phyloP scores from a whole-genome alignment of 2,329 filamentous ascomycete species.

The Ascochyta viciae-villosae region DNA sequence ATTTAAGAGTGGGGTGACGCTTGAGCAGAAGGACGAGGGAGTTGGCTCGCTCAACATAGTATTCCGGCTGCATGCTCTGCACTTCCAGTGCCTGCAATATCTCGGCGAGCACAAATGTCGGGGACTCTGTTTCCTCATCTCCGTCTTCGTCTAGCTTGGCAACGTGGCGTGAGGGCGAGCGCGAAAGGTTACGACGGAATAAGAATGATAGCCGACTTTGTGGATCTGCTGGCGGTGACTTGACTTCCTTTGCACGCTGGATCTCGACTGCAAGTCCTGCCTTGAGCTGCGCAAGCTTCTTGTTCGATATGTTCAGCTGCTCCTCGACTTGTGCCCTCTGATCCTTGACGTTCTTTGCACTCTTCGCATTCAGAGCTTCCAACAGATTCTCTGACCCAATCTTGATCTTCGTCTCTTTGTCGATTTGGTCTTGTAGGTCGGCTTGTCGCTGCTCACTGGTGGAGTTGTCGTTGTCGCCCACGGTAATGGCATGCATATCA shows the following conservation, averaged over 20 bases:
- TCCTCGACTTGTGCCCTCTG: slow-evolving; percentile 67
- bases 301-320: slow-evolving; percentile 88
- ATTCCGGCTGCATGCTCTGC: slow-evolving; percentile 87
- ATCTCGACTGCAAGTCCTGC: slow-evolving; percentile 67
- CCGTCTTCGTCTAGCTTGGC: slow-evolving; percentile 67
- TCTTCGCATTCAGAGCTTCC: slow-evolving; percentile 92
- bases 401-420: slow-evolving; percentile 97
- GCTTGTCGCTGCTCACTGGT: slow-evolving; percentile 77
- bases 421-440: slow-evolving; percentile 81
- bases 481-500: slow-evolving; percentile 57
- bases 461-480: slow-evolving; percentile 67
- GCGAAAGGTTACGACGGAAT: slow-evolving; percentile 63
- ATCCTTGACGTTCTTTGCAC: slow-evolving; percentile 90
- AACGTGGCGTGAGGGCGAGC: slow-evolving; percentile 58
- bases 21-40: slow-evolving; percentile 96
- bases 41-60: slow-evolving; percentile 93
- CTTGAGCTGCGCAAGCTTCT: slow-evolving; percentile 67
- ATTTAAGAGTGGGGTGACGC: slow-evolving; percentile 89
- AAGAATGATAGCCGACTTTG: slow-evolving; percentile 63
- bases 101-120: slow-evolving; percentile 89
- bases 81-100: slow-evolving; percentile 88
- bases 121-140: slow-evolving; percentile 75
- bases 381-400: slow-evolving; percentile 97
- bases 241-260: slow-evolving; percentile 63
- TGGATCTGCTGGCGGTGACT: slow-evolving; percentile 54